Evolutionary conservation across 1,284 basidiomycete species (phyloP).

Genomic region (Trichosporon sp.): DNA sequence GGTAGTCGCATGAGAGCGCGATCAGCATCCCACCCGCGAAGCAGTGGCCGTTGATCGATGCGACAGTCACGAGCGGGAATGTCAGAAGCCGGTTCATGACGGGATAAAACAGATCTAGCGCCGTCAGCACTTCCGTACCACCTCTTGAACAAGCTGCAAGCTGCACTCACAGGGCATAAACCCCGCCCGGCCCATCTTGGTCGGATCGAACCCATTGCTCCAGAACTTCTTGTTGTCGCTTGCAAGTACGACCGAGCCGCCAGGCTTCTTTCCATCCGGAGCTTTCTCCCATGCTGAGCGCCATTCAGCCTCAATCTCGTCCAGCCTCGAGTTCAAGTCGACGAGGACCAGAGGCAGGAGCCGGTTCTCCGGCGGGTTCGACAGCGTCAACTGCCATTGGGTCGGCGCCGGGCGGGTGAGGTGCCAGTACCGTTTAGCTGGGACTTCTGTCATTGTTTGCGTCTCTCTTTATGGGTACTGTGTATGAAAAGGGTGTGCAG

Average conservation of each 20-base stretch:
- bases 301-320: constrained; percentile 78
- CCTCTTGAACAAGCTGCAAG: not conserved
- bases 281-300: constrained; percentile 34
- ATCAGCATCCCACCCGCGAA: constrained; percentile 83
- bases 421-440: not conserved
- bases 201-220: constrained; percentile 77
- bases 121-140: not conserved
- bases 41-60: constrained; percentile 80
- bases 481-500: too few species aligned
- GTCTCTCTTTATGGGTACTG: too few species aligned
- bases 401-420: constrained; percentile 33
- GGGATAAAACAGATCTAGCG: constrained; percentile 43
- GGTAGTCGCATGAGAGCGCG: constrained; percentile 77
- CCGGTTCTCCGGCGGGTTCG: constrained; percentile 48
- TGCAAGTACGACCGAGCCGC: constrained; percentile 72
- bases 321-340: constrained; percentile 55
- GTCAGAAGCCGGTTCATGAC: constrained; percentile 42
- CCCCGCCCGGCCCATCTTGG: constrained; percentile 58
- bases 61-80: constrained; percentile 60
- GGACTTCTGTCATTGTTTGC: not conserved
- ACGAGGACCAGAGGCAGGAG: constrained; percentile 39
- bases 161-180: constrained; percentile 67
- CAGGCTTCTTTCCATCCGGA: constrained; percentile 28
- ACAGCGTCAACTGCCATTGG: constrained; percentile 41
- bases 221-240: constrained; percentile 78